Base-by-base conservation (phyloP, 257 asterid genomes). In the Solanum gracilifrons region DNA sequence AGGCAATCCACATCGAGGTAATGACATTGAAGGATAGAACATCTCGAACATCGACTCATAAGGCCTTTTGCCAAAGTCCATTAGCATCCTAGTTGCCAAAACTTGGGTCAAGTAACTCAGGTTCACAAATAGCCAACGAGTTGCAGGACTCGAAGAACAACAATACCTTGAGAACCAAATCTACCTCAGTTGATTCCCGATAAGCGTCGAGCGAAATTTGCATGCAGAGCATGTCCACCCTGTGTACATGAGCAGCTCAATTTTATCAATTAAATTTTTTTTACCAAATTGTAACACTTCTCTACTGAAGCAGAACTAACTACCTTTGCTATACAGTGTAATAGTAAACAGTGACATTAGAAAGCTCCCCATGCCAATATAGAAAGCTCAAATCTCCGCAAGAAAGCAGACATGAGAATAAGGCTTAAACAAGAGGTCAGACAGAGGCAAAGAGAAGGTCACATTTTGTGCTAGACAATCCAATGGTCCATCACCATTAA, bases 221-320 rank as follows among this genome's bases (percentile, higher is more conserved):
- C 84, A 80, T 95, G 99, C 89, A 95, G 87, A 11, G 98, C 91
- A 92, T 95, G 98, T 69, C 98, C 98, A 85, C 92, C 98, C 98
- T 96, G 91, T 84, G 72, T 46, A 66, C 55, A 66, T 62, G 80
- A 87, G 64, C 25, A 77, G 62, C 25, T 77, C 37, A 77, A 76
- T n/a, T 23, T n/a, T 11, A 39, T 76, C 83, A 76, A 39, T 13
- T 37, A 12, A 39, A 43, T n/a, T 8, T 4, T n/a, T n/a, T 15
- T 25, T 8, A 77, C 64, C 64, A 39, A 25, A 77, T 37, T 77
- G 58, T 37, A 12, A 51, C 3, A 7, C 18, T 16, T 39, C 10
- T 6, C 11, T 39, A 6, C 33, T 41, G 39, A 79, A 41, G 16
- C 37, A 27, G 37, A 41, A 79, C 37, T 15, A 41, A 79, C 9